Evolutionary conservation across 2,329 filamentous ascomycete genomes (phyloP), one percentile per base, ranked within the genome.

Genomic region (Orbilia ellipsospora): DNA sequence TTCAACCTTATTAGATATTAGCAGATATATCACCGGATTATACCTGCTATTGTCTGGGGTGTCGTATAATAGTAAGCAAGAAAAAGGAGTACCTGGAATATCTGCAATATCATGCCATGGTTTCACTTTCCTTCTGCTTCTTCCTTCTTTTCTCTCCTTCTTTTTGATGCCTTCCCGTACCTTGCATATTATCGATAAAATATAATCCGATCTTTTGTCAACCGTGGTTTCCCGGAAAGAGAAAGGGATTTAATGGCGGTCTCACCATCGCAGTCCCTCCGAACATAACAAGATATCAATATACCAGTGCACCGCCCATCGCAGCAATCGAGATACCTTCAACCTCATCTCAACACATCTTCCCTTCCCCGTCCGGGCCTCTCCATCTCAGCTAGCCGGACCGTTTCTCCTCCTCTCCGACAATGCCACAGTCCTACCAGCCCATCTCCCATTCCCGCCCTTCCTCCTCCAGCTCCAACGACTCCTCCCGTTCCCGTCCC

Each of bases 401-500:
- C 31, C 31, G 5, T 12, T 1, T 18, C 44, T 48, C 44, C 16
- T 18, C 18, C 40, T 20, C 52, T 15, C 13, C 48, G 23, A 67
- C 42, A 16, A 74, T 74, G 70, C 70, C 70, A 15, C 64, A 60
- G 16, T 74, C 70, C 28, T 74, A 74, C 62, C 63, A 74, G 31
- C 70, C 70, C 51, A 28, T 74, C 52, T 42, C 48, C 40, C 20
- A 23, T 42, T 74, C 70, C 56, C 70, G 70, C 15, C 70, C 70
- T 28, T 74, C 70, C 51, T 74, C 70, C 57, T 74, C 70, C 18
- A 63, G 56, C 63, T 74, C 70, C 5, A 74, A 74, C 63, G 70
- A 68, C 63, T 74, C 70, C 31, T 67, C 63, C 42, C 70, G 70
- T 36, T 74, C 70, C 52, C 70, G 70, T 36, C 70, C 73, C 13